Evolutionary conservation across 1,139 yeast species (phyloP), one percentile per base, ranked within the genome.

Genomic region (Pichia sp.): DNA sequence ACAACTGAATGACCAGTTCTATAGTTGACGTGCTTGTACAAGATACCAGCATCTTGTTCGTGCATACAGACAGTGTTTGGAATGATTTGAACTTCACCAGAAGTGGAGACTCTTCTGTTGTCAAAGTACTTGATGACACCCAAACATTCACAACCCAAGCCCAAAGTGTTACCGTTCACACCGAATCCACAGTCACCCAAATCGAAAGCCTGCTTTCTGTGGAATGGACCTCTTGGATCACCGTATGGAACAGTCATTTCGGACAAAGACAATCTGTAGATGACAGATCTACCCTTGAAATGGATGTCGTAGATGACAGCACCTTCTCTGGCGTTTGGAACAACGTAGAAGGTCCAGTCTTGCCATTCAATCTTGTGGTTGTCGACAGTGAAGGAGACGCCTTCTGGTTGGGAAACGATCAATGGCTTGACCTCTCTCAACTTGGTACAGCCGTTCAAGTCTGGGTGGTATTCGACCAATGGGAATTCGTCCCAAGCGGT

Each of bases 221-320:
- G 95, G 74, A 82, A 84, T 60, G 96, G 96, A 58, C 90, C 87
- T 72, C 95, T 81, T 63, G 95, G 95, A 69, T 87, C 95, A 67
- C 92, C 95, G 68, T 89, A 89, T 36, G 96, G 96, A 60, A 89
- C 96, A 42, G 95, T 87, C 96, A 89, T 89, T 73, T 89, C 96
- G 50, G 89, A 83, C 62, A 88, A 76, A 1, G 95, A 80, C 55
- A 88, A 73, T 73, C 96, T 81, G 78, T 89, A 87, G 71, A 88
- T 84, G 48, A 84, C 75, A 57, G 86, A 86, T 73, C 96, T 84
- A 56, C 95, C 95, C 71, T 88, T 88, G 74, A 85, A 89, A 65
- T 77, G 76, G 55, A 84, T 84, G 63, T 89, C 92, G 69, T 87
- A 87, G 51, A 89, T 67, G 46, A 85, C 95, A 64, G 87, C 79